Conservation (phyloP, 805 yeast genomes). For the Wickerhamiella azymoides region DNA sequence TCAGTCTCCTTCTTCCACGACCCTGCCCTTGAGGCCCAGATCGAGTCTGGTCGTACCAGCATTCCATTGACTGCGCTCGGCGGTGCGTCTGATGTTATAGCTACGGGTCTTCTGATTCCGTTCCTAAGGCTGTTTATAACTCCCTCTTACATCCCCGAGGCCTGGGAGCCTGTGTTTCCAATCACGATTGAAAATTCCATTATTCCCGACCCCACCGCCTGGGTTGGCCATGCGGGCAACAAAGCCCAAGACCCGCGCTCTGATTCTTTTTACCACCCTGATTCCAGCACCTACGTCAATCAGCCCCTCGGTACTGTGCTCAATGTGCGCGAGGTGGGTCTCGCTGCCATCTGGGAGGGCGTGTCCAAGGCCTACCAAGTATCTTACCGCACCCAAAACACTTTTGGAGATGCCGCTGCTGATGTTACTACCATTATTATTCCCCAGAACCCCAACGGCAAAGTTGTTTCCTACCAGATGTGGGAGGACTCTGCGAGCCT, state of each 20-base stretch:
- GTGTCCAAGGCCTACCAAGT: constrained; percentile 11
- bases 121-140: constrained; percentile 20
- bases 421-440: constrained; percentile 14
- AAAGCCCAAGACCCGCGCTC: constrained; percentile 8
- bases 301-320: constrained; percentile 10
- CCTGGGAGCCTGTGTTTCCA: constrained; percentile 4
- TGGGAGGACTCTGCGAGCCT: constrained; percentile 20
- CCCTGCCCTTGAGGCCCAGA: background rate
- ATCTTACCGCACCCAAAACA: constrained; percentile 11
- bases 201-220: constrained; percentile 5
- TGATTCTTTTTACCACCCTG: constrained; percentile 11
- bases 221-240: constrained; percentile 7
- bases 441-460: constrained; percentile 7
- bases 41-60: background rate
- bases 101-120: constrained; percentile 22
- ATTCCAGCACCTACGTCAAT: background rate
- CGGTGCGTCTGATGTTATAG: constrained; percentile 6
- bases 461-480: constrained; percentile 20
- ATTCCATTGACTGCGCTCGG: background rate
- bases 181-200: background rate
- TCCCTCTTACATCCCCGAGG: constrained; percentile 2
- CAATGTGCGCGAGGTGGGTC: constrained; percentile 10
- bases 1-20: background rate
- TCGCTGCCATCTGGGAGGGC: constrained; percentile 7
- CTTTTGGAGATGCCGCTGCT: constrained; percentile 10